Evolutionary conservation across 2,329 filamentous ascomycete species (phyloP), one percentile per base, ranked within the genome.

Genomic region (Beauveria varroae): DNA sequence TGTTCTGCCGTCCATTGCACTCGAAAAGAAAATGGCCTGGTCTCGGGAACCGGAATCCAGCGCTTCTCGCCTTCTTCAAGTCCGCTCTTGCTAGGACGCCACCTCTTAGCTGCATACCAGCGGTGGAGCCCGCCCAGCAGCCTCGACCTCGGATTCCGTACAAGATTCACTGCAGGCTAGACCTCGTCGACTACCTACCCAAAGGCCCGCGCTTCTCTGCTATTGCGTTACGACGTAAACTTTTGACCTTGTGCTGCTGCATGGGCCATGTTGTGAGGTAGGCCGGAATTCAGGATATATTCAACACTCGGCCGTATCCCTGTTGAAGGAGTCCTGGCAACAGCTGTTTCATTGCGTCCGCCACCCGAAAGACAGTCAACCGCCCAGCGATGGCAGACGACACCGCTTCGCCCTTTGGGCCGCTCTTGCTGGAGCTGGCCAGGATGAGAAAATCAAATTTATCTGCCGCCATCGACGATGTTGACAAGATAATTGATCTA

Each of bases 401-500:
- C 62, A 67, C 68, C 66, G 66, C 70, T 56, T 81, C 78, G 69
- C 77, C 79, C 26, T 80, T 85, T 69, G 74, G 76, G 61, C 74
- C 76, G 34, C 74, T 96, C 66, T 83, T 89, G 72, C 86, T 86
- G 68, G 91, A 96, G 71, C 84, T 95, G 66, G 82, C 86, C 66
- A 85, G 86, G 68, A 84, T 96, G 63, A 84, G 84, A 68, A 86
- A 83, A 70, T 86, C 83, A 65, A 84, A 86, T 37, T 82, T 93
- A 50, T 83, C 83, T 4, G 84, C 88, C 61, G 87, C 87, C 44
- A 86, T 96, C 62, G 78, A 85, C 40, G 87, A 96, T 80, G 89
- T 96, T 20, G 91, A 98, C 71, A 83, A 85, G 63, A 88, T 93
- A 44, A 91, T 99, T 67, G 84, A 91, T 64, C 75, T 90, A 62